A percentile compares a stretch with the other conserved stretches of the same genome.
phyloP scores from a whole-genome alignment of 371 early-diverging fungal species.

The Mucor indicus region DNA sequence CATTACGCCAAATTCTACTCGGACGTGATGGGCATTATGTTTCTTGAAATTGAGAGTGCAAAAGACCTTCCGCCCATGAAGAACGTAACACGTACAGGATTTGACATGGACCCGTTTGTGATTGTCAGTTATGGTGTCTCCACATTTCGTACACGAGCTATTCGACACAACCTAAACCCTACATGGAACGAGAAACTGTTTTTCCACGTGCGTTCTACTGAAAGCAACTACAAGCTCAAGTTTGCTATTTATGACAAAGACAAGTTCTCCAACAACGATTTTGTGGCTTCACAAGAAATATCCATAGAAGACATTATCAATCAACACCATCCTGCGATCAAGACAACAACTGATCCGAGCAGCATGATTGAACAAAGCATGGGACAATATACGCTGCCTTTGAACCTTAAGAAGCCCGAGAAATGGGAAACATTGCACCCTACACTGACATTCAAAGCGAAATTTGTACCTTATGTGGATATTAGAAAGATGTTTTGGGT shows the following conservation, averaged over 20 bases:
- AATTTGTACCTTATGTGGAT: slow-evolving; percentile 62
- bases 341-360: neutral
- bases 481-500: slow-evolving; percentile 76
- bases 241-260: slow-evolving; percentile 80
- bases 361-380: slow-evolving; percentile 49
- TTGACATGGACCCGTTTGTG: slow-evolving; percentile 87
- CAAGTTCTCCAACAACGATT: slow-evolving; percentile 70
- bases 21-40: slow-evolving; percentile 56
- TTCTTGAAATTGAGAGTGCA: slow-evolving; percentile 63
- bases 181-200: slow-evolving; percentile 70
- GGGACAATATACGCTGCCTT: slow-evolving; percentile 33
- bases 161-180: slow-evolving; percentile 65
- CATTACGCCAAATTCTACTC: slow-evolving; percentile 13
- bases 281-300: slow-evolving; percentile 59
- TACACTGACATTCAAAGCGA: slow-evolving; percentile 54
- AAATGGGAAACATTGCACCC: slow-evolving; percentile 39
- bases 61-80: slow-evolving; percentile 59
- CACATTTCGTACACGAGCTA: slow-evolving; percentile 67
- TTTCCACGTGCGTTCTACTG: slow-evolving; percentile 61
- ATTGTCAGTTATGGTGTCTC: slow-evolving; percentile 68
- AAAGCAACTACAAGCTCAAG: slow-evolving; percentile 58
- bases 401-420: slow-evolving; percentile 31
- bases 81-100: slow-evolving; percentile 60
- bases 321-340: neutral
- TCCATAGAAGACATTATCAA: slow-evolving; percentile 35